phyloP scores from a whole-genome alignment of 805 yeast species.

The Clavispora asparagi region DNA sequence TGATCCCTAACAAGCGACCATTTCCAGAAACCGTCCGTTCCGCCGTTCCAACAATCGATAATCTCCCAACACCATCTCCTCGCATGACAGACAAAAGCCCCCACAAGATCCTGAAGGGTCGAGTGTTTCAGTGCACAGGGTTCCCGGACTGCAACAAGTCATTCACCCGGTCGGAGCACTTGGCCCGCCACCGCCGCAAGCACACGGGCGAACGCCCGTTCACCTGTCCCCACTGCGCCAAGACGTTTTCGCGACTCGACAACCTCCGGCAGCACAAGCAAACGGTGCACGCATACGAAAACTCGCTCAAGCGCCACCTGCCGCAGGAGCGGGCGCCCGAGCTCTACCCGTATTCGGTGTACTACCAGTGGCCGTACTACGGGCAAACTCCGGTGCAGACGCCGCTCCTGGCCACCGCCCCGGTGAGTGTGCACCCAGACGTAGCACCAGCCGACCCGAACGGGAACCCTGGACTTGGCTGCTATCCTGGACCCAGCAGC shows the following conservation, averaged over 20 bases:
- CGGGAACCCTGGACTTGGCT: too few species aligned
- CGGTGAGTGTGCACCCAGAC: too few species aligned
- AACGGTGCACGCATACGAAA: conserved; percentile 50
- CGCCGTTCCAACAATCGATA: too few species aligned
- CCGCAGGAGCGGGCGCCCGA: not conserved
- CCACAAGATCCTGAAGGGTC: conserved; percentile 45
- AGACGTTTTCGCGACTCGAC: conserved; percentile 78
- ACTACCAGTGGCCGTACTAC: conserved; percentile 1
- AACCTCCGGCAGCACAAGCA: conserved; percentile 89
- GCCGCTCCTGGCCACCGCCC: not conserved
- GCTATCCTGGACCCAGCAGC: too few species aligned
- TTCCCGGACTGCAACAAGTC: conserved; percentile 84
- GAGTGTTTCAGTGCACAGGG: conserved; percentile 80
- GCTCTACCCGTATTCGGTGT: not conserved
- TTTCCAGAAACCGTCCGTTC: too few species aligned
- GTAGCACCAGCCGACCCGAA: too few species aligned
- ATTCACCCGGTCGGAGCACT: conserved; percentile 85
- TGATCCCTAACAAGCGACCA: too few species aligned
- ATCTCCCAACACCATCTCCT: not conserved
- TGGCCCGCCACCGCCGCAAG: conserved; percentile 86
- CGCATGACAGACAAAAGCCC: conserved; percentile 15
- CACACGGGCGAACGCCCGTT: conserved; percentile 96
- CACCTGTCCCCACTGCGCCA: conserved; percentile 75
- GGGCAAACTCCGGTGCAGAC: not conserved
- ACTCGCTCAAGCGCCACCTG: conserved; percentile 10